Evolutionary conservation across 2,329 filamentous ascomycete genomes (phyloP).

Genomic region (Paecilomyces sp.): DNA sequence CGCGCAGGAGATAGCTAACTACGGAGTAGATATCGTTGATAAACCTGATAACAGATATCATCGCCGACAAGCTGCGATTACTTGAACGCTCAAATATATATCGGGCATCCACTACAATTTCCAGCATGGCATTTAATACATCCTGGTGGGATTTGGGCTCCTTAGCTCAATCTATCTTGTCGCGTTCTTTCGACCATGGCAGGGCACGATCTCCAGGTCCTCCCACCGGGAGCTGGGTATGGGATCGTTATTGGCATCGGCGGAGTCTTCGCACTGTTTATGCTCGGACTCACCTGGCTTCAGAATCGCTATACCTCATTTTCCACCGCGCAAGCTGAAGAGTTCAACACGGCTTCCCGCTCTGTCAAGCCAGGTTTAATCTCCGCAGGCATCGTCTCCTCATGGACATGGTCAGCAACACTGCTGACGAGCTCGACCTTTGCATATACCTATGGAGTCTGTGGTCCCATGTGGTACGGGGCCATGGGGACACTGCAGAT

Average conservation of each 20-base stretch:
- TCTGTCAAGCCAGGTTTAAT: slow-evolving; percentile 35
- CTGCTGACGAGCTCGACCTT: slow-evolving; percentile 36
- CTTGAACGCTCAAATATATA: neutral
- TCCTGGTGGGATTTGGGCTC: neutral
- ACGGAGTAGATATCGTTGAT: neutral
- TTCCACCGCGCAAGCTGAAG: slow-evolving; percentile 33
- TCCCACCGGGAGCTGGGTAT: slow-evolving; percentile 38
- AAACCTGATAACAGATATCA: neutral
- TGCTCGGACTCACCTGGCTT: slow-evolving; percentile 35
- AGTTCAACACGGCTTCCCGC: slow-evolving; percentile 42
- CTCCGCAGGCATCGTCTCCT: slow-evolving; percentile 41
- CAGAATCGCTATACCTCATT: slow-evolving; percentile 31
- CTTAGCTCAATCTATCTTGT: neutral
- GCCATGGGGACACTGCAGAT: slow-evolving; percentile 35
- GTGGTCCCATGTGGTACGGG: slow-evolving; percentile 38
- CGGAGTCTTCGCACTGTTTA: slow-evolving; percentile 36
- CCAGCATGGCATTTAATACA: neutral
- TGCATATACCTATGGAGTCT: slow-evolving; percentile 36
- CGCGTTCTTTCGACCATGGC: neutral
- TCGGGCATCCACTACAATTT: neutral
- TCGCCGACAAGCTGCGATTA: neutral
- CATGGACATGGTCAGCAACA: slow-evolving; percentile 46
- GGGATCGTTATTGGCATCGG: slow-evolving; percentile 46
- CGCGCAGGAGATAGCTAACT: neutral
- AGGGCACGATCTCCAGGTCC: neutral